Percentiles rank a stretch among this genome's conserved stretches.
Conservation (phyloP, 805 yeast species). For the Kodamaea neixiangensis region DNA sequence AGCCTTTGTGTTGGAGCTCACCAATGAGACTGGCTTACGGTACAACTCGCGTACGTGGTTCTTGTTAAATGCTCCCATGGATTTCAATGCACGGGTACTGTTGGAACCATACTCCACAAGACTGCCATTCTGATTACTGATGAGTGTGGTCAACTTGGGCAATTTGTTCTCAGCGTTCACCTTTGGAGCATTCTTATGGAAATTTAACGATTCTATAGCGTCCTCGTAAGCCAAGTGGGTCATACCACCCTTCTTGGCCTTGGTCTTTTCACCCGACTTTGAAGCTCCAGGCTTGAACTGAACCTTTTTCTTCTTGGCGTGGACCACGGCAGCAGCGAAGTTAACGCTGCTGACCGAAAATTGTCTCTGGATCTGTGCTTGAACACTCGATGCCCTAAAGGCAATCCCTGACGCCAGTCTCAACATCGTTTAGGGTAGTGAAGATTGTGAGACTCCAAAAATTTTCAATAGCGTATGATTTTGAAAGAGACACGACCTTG, state of each 20-base stretch:
- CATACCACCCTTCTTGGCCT: constrained; percentile 42
- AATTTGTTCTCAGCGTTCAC: constrained; percentile 19
- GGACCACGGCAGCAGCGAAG: constrained; percentile 16
- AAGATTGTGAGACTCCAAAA: constrained; percentile 1
- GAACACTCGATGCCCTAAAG: constrained; percentile 3
- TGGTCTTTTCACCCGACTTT: constrained; percentile 17
- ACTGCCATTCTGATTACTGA: constrained; percentile 7
- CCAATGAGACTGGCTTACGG: constrained; percentile 57
- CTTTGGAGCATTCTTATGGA: constrained; percentile 34
- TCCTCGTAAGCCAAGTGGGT: constrained; percentile 41
- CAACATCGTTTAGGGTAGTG: constrained; percentile 10
- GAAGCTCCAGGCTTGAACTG: constrained; percentile 19
- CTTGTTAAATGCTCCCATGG: constrained; percentile 65
- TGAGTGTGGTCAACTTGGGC: constrained; percentile 11
- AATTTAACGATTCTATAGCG: constrained; percentile 36
- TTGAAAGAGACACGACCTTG: neutral
- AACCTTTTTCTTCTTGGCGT: constrained; percentile 24
- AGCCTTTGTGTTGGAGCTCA: constrained; percentile 50
- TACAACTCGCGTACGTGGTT: constrained; percentile 61
- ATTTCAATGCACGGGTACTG: constrained; percentile 45
- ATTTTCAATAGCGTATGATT: constrained; percentile 1
- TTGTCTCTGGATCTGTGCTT: constrained; percentile 5
- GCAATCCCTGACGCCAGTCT: constrained; percentile 11
- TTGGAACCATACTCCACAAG: constrained; percentile 40
- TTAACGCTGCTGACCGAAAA: constrained; percentile 8